Evolutionary conservation across 768 basidiomycete species (phyloP).

Genomic region (Neoboletus magnificus): DNA sequence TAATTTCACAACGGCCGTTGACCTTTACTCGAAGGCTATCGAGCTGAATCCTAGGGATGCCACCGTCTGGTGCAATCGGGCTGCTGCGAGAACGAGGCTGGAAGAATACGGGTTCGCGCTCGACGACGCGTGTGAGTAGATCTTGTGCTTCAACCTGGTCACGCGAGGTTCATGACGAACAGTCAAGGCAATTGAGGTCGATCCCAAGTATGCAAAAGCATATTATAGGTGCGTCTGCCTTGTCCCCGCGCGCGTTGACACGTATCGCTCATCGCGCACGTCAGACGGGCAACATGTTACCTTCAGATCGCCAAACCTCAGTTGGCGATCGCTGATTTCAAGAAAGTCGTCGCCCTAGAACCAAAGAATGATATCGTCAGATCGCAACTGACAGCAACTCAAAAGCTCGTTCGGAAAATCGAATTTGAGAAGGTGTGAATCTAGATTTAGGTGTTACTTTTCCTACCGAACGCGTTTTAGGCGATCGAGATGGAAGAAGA

Average conservation of each 20-base stretch:
- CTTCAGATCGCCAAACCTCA: slow-evolving; percentile 88
- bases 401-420: slow-evolving; percentile 85
- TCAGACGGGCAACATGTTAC: slow-evolving; percentile 84
- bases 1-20: slow-evolving; percentile 72
- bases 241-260: not conserved
- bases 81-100: slow-evolving; percentile 87
- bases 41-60: slow-evolving; percentile 84
- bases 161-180: slow-evolving; percentile 16
- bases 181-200: slow-evolving; percentile 85
- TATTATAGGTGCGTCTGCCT: slow-evolving; percentile 63
- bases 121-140: slow-evolving; percentile 72
- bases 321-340: slow-evolving; percentile 83
- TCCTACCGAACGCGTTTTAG: slow-evolving; percentile 35
- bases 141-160: slow-evolving; percentile 1
- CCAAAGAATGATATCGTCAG: slow-evolving; percentile 81
- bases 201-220: slow-evolving; percentile 88
- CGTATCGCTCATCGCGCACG: not conserved
- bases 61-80: slow-evolving; percentile 92
- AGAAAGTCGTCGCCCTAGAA: slow-evolving; percentile 77
- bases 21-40: slow-evolving; percentile 81
- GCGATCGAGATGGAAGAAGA: slow-evolving; percentile 94
- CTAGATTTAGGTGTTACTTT: not conserved
- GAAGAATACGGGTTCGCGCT: slow-evolving; percentile 95
- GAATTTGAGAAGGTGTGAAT: slow-evolving; percentile 83
- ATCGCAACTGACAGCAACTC: slow-evolving; percentile 79